Base-by-base conservation (phyloP, 176 grass and related monocot species). In the Oryza meyeriana region DNA sequence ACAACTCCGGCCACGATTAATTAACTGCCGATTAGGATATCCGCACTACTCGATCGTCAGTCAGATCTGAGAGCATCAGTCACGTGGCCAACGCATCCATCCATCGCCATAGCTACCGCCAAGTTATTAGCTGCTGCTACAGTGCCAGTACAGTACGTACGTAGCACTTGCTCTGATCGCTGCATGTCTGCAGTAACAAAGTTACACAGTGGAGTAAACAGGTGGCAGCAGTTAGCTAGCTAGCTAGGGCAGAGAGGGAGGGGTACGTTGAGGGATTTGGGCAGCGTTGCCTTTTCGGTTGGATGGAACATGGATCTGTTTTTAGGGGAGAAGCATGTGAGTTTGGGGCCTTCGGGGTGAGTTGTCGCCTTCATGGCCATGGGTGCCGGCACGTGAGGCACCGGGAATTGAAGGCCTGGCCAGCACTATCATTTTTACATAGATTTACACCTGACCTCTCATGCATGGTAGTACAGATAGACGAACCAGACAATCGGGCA, bases 1-100 rank as follows among this genome's bases (percentile, higher is more conserved):
- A 89, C 87, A 77, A 85, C 33, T 77, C 10, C 3, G 7, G 9
- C 50, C 8, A 5, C 36, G 48, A 33, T 69, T 40, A 75, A 55
- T 29, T 16, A 48, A 3, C 29, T 72, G 40, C 32, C 5, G 81
- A 69, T 75, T 84, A 61, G 36, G 18, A 71, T 65, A 81, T 61
- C 34, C 34, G 7, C 9, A 5, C 39, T 3, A 34, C 25, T 18
- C 1, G 30, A 12, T 22, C 71, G n/a, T 3, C 67, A 47, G 57
- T 77, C 72, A 48, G 83, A 89, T 86, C 88, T 73, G 83, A 77
- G 22, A 22, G 36, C 55, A 48, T 39, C 40, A 39, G 24, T 85
- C 88, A 89, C 88, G 88, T 89, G 88, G 88, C 65, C 83, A 89
- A 72, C 83, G 83, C 83, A 85, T 38, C 72, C 26, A 4, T 30